phyloP scores from a whole-genome alignment of 78 protist species.

The Dictyostelium firmibasis region DNA sequence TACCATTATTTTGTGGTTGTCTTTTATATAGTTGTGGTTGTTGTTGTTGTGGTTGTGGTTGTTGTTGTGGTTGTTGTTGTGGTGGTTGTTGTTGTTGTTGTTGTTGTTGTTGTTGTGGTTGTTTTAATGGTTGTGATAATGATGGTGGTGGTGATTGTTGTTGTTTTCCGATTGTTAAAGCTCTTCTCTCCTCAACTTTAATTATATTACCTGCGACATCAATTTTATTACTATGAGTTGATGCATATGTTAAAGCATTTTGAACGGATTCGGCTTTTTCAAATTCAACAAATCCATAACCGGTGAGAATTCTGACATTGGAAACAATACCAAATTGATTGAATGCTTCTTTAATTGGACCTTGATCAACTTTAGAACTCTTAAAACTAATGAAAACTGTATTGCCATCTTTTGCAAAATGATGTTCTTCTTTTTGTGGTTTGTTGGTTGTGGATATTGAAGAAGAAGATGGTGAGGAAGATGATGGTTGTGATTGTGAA shows the following conservation, averaged over 20 bases:
- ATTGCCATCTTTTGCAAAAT: neutral
- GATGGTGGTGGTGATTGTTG: neutral
- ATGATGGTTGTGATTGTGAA: neutral
- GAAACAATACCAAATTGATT: slow-evolving; percentile 23
- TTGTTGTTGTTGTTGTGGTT: neutral
- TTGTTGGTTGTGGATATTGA: neutral
- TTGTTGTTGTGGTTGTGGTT: neutral
- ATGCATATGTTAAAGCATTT: neutral
- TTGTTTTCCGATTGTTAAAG: neutral
- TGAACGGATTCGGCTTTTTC: slow-evolving; percentile 43
- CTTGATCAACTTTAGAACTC: neutral
- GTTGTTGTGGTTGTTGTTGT: neutral
- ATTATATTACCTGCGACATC: slow-evolving; percentile 5
- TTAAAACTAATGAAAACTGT: slow-evolving; percentile 25
- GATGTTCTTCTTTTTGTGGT: neutral
- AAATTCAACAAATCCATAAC: slow-evolving; percentile 71
- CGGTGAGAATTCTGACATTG: slow-evolving; percentile 11
- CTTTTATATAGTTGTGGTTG: neutral
- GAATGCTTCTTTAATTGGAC: neutral
- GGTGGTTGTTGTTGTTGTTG: neutral
- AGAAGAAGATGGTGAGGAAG: neutral
- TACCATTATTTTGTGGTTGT: neutral
- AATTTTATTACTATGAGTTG: neutral
- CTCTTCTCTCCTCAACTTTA: slow-evolving; percentile 51
- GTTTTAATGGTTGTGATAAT: neutral